Percentiles rank a stretch among this genome's conserved stretches.
Conservation (phyloP, 2,329 filamentous ascomycete species). For the Didymella exigua region DNA sequence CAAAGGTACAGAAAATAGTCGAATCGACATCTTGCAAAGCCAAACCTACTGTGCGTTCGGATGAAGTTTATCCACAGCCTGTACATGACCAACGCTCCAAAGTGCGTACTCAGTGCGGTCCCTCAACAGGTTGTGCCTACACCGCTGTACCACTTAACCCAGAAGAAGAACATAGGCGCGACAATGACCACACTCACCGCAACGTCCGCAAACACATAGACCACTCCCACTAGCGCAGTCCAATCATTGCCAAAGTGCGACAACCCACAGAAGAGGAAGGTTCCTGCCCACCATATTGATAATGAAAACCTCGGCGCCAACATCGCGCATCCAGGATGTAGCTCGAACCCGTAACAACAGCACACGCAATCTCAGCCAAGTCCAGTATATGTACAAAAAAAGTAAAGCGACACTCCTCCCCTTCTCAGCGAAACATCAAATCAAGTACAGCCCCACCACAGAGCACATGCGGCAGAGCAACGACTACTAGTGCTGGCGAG, state of each 20-base stretch:
- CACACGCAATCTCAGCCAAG: constrained; percentile 43
- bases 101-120: too few relatives aligned
- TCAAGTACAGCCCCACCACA: constrained; percentile 49
- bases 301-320: constrained; percentile 53
- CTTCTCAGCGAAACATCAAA: constrained; percentile 43
- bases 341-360: constrained; percentile 39
- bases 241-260: constrained; percentile 54
- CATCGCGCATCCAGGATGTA: constrained; percentile 51
- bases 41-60: too few relatives aligned
- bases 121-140: not conserved
- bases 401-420: constrained; percentile 33
- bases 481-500: constrained; percentile 44
- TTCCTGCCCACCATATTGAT: constrained; percentile 54
- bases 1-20: constrained; percentile 7
- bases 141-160: not conserved
- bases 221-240: constrained; percentile 47
- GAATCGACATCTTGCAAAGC: not conserved
- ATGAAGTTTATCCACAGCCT: too few relatives aligned
- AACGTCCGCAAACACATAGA: constrained; percentile 47
- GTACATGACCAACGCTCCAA: too few relatives aligned
- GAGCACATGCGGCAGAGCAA: constrained; percentile 43
- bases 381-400: constrained; percentile 44
- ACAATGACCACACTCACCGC: constrained; percentile 1
- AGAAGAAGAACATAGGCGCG: not conserved
- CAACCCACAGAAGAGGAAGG: constrained; percentile 51